Conservation (phyloP, 768 basidiomycete genomes). For the Tubosaeta sp. region DNA sequence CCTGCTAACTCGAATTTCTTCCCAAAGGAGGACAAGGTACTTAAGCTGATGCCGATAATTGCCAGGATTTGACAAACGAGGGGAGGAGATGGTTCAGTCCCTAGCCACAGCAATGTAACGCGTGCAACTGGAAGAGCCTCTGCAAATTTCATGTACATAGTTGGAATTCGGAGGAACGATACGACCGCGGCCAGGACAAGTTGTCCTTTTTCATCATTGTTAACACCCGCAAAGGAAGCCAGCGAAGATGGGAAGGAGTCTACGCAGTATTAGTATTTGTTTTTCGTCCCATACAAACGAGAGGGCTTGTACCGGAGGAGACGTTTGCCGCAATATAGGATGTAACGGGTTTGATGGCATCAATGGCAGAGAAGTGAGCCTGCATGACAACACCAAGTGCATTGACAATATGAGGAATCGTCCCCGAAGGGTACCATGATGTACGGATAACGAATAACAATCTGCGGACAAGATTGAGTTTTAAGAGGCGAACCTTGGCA, state of each 20-base stretch:
- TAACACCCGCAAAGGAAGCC: constrained; percentile 7
- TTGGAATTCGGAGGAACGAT: constrained; percentile 51
- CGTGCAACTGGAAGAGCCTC: constrained; percentile 72
- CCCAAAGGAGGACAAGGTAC: constrained; percentile 56
- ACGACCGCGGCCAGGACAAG: constrained; percentile 64
- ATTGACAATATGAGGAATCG: constrained; percentile 46
- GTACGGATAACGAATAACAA: constrained; percentile 81
- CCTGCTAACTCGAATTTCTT: constrained; percentile 82
- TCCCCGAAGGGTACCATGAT: constrained; percentile 62
- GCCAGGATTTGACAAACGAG: constrained; percentile 57
- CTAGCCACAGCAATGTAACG: constrained; percentile 74
- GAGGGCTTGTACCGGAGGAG: constrained; percentile 50
- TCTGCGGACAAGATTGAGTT: constrained; percentile 67
- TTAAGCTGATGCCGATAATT: constrained; percentile 55
- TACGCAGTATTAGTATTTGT: not conserved
- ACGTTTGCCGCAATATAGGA: constrained; percentile 83
- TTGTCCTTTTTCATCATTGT: constrained; percentile 54
- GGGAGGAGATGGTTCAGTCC: constrained; percentile 60
- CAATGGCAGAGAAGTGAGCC: constrained; percentile 66
- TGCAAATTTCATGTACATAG: constrained; percentile 66
- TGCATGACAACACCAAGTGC: constrained; percentile 59
- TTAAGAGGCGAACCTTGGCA: constrained; percentile 63
- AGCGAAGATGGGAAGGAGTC: not conserved
- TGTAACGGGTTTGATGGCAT: constrained; percentile 78
- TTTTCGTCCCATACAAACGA: not conserved